These are phyloP conservation scores for Aegle marmelos DNA, from an alignment of 345 rosid genomes.

Conservation along the genomic window DNA sequence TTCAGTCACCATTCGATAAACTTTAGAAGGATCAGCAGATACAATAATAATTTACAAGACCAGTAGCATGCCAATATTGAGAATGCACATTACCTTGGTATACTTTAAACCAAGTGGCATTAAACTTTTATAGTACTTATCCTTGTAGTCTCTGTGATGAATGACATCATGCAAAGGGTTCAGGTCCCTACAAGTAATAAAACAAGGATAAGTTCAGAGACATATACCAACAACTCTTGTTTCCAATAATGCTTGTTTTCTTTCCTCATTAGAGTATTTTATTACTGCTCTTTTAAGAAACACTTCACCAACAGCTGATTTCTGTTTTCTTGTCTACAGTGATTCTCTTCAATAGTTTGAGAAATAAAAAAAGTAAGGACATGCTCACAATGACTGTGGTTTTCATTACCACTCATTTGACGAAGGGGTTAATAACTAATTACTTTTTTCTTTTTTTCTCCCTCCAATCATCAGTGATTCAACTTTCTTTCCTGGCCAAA, in stretches of 20 bases:
- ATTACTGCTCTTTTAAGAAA: too few relatives aligned
- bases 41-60: not conserved
- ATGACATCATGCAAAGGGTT: constrained; percentile 76
- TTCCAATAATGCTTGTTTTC: not conserved
- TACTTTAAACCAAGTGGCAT: constrained; percentile 65
- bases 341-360: too few relatives aligned
- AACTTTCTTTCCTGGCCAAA: not conserved
- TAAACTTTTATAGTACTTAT: constrained; percentile 61
- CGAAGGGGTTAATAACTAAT: not conserved
- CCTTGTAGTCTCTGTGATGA: constrained; percentile 55
- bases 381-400: not conserved
- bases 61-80: constrained; percentile 10
- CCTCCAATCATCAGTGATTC: not conserved
- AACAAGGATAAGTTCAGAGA: constrained; percentile 11
- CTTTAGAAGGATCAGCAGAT: constrained; percentile 13
- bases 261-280: not conserved
- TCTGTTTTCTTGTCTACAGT: too few relatives aligned
- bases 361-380: not conserved
- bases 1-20: constrained; percentile 35
- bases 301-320: too few relatives aligned
- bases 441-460: not conserved
- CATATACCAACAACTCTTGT: not conserved
- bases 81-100: constrained; percentile 44
- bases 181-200: constrained; percentile 59
- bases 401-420: not conserved